Conservation (phyloP, 1,284 basidiomycete species). For the Calocybe gambosa region DNA sequence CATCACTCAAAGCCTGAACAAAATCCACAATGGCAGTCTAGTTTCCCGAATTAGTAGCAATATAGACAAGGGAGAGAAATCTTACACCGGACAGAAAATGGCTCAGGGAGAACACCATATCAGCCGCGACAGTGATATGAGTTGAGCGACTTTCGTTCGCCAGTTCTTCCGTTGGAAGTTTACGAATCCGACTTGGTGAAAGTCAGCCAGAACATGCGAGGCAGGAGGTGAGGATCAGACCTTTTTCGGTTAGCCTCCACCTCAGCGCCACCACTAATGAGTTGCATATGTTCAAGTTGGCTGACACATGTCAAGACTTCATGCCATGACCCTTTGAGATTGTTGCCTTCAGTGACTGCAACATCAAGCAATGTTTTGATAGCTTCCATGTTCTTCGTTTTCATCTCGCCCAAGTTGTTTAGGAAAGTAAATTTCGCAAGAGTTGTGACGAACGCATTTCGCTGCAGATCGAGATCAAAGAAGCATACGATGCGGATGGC, state of each 20-base stretch:
- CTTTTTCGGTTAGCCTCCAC: constrained; percentile 77
- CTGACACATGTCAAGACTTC: constrained; percentile 95
- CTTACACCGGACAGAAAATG: constrained; percentile 88
- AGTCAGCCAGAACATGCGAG: constrained; percentile 8
- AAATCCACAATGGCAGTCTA: constrained; percentile 98
- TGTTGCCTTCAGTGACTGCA: constrained; percentile 90
- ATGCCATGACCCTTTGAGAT: constrained; percentile 92
- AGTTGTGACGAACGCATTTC: constrained; percentile 97
- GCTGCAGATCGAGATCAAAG: constrained; percentile 92
- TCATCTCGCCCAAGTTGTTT: constrained; percentile 97
- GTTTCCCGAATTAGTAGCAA: constrained; percentile 9
- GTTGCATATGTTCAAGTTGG: constrained; percentile 95
- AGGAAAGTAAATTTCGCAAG: constrained; percentile 96
- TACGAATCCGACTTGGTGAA: constrained; percentile 49
- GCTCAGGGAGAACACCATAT: constrained; percentile 98
- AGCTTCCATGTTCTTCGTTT: constrained; percentile 96
- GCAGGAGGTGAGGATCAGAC: constrained; percentile 36
- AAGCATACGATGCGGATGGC: constrained; percentile 92
- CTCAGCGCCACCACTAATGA: constrained; percentile 85
- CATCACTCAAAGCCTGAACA: constrained; percentile 91
- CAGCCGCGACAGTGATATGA: constrained; percentile 97
- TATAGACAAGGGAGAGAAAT: constrained; percentile 2
- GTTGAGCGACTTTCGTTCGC: constrained; percentile 96
- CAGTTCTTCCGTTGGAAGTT: constrained; percentile 85
- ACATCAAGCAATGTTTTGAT: constrained; percentile 92